phyloP scores from a whole-genome alignment of 495 filamentous ascomycete species.

The Penicillium manginii region DNA sequence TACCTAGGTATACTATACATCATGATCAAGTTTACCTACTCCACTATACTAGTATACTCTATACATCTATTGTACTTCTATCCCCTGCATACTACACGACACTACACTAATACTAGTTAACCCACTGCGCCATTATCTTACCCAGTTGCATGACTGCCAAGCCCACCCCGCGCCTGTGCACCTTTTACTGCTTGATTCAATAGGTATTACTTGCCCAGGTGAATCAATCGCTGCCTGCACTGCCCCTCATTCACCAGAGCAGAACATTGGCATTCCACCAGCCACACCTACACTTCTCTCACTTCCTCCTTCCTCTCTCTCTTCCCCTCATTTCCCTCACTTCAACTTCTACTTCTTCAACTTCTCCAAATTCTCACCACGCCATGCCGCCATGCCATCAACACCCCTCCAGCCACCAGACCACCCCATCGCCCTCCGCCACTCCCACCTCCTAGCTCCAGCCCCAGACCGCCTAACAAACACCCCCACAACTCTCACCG shows the following conservation, averaged over 20 bases:
- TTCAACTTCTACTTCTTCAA: not conserved
- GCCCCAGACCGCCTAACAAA: slow-evolving; percentile 30
- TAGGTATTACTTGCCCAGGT: no score
- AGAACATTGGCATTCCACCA: not conserved
- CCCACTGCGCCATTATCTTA: no score
- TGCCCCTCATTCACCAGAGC: not conserved
- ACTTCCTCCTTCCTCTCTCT: not conserved
- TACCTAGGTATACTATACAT: not conserved
- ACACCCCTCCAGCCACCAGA: slow-evolving; percentile 21
- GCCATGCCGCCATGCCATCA: slow-evolving; percentile 19
- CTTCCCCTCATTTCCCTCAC: not conserved
- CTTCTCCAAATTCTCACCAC: not conserved
- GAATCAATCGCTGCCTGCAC: no score
- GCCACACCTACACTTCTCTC: not conserved
- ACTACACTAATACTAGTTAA: no score
- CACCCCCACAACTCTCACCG: slow-evolving; percentile 30
- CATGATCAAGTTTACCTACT: not conserved
- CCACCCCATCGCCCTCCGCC: slow-evolving; percentile 30
- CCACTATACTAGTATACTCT: no score
- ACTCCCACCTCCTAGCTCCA: slow-evolving; percentile 31
- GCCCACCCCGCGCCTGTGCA: no score
- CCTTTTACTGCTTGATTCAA: no score
- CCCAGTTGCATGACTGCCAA: no score
- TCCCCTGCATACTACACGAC: not conserved
- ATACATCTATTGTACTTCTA: no score